Base-by-base conservation (phyloP, 2,329 filamentous ascomycete genomes). In the Colletotrichum sp. region DNA sequence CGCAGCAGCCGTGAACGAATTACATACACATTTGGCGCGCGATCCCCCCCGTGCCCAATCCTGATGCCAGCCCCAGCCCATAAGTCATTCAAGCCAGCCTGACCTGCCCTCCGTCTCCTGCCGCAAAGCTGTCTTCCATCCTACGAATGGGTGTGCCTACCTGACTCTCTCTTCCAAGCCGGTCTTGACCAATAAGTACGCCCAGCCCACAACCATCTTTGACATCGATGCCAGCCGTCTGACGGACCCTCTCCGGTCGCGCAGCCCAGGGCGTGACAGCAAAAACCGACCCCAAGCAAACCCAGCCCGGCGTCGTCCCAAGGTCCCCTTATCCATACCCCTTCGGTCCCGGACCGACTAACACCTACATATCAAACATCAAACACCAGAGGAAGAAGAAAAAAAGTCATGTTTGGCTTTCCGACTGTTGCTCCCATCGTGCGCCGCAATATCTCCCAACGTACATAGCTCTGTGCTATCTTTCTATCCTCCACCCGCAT, bases 81-180 rank as follows among this genome's bases (percentile, higher is more conserved):
- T 13, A 51, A 51, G 43, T 51, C 43, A 51, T 51, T 51, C 43
- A 51, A 34, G 59, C 16, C 59, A 62, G 59, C 63, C 69, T 54
- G 64, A 65, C 69, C 34, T 71, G 15, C 66, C 69, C 27, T 34
- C 54, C 43, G 67, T 69, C 69, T 67, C 55, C 55, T 67, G 64
- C 64, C 69, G 54, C n/a, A 43, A 29, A 43, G 43, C 33, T 31
- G 18, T 43, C 31, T 27, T 54, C 54, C 29, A 24, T 18, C 21
- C 24, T 31, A 13, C 34, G 15, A 31, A 29, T 31, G 27, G 27
- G 43, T 51, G 43, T 51, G 43, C 43, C 43, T 51, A 51, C 43
- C 43, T 51, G 43, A 51, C 43, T 51, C 43, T 51, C 11, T 51
- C 43, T 47, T 47, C 38, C 38, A 12, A 47, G 18, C 38, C 5